Base-by-base conservation (phyloP, 164 flowering plant genomes). In the Aristolochia fimbriata region DNA sequence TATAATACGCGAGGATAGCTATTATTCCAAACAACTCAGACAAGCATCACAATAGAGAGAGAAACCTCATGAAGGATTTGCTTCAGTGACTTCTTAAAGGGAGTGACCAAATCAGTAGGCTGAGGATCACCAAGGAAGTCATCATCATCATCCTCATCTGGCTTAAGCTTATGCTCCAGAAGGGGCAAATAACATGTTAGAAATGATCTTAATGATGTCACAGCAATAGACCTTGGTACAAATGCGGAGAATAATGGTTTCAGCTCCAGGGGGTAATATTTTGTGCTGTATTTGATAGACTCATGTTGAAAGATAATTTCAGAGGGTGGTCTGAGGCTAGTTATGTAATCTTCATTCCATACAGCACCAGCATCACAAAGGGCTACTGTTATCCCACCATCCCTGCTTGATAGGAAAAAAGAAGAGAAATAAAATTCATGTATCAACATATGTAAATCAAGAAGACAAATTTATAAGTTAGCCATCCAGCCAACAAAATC, bases 241-340 rank as follows among this genome's bases (percentile, higher is more conserved):
- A 91, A 91, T 62, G 99, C 97, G 22, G 96, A 91, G 48, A 78
- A 81, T 6, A 94, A 62, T 54, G 97, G 93, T 63, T 87, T 94
- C 25, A 84, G 55, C 80, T 86, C 79, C 54, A 86, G 59, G 4
- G 81, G 58, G 71, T 90, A 91, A 69, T 80, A 81, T 74, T 94
- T 94, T 8, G 78, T 62, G 55, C 58, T 67, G 66, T 80, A 71
- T 33, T 54, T 67, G 17, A 78, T 6, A 31, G 76, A 50, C 52
- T 83, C 83, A 60, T 67, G 57, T 59, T 69, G 65, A 67, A 77
- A 81, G 24, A 78, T 52, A 62, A 59, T 63, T 37, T 55, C 65
- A 45, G 73, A 74, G 59, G 63, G 72, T 65, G 62, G 75, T 47
- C 47, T 64, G n/a, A 80, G 20, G 52, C 58, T 70, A 23, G 91